phyloP scores from a whole-genome alignment of 805 yeast species.

The Saccharomycopsis vini region DNA sequence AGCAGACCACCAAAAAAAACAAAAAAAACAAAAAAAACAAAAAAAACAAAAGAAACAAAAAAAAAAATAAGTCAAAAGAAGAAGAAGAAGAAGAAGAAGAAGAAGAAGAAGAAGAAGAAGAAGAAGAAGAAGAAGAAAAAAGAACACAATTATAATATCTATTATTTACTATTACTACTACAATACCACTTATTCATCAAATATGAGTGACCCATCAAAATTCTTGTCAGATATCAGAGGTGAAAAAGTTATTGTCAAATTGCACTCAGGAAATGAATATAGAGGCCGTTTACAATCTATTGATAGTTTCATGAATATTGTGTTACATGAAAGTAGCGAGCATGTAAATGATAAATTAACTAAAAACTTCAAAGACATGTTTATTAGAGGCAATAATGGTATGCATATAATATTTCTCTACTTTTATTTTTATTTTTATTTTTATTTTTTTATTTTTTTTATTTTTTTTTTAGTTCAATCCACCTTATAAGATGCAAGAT shows the following conservation, averaged over 20 bases:
- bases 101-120: no score
- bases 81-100: no score
- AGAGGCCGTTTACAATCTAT: slow-evolving; percentile 72
- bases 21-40: no score
- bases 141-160: no score
- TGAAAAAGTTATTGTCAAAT: slow-evolving; percentile 68
- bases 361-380: slow-evolving; percentile 64
- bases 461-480: not conserved
- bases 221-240: slow-evolving; percentile 78
- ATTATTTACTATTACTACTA: no score
- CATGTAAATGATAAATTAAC: slow-evolving; percentile 39
- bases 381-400: slow-evolving; percentile 82
- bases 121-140: no score
- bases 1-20: no score
- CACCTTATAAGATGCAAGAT: not conserved
- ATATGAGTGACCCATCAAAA: slow-evolving; percentile 46
- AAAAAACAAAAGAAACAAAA: no score
- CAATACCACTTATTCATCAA: no score
- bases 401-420: slow-evolving; percentile 35
- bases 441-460: not conserved
- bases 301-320: slow-evolving; percentile 96
- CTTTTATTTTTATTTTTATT: no score
- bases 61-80: no score
- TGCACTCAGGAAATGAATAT: slow-evolving; percentile 82
- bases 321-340: slow-evolving; percentile 62